phyloP scores from a whole-genome alignment of 306 rosid genomes.

The Vigna mungo region DNA sequence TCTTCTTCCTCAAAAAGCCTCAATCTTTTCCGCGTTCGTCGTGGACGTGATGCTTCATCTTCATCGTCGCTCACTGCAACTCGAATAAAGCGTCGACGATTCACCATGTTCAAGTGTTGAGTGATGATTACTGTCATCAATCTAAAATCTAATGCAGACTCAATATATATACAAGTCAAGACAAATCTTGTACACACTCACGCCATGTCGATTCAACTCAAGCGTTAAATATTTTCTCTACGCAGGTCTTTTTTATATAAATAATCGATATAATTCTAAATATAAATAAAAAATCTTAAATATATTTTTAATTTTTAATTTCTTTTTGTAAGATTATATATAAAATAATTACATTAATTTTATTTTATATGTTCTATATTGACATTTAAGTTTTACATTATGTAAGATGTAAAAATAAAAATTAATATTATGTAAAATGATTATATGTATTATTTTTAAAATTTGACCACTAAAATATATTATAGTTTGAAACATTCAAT shows the following conservation, averaged over 20 bases:
- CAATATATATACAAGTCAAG: neutral
- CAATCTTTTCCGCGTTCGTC: slow-evolving; percentile 55
- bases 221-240: neutral
- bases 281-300: too few relatives aligned
- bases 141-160: neutral
- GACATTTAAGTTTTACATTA: too few relatives aligned
- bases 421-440: too few relatives aligned
- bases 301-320: too few relatives aligned
- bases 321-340: too few relatives aligned
- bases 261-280: too few relatives aligned
- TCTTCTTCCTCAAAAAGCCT: slow-evolving; percentile 64
- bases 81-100: slow-evolving; percentile 74
- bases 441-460: too few relatives aligned
- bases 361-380: too few relatives aligned
- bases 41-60: slow-evolving; percentile 52
- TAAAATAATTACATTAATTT: too few relatives aligned
- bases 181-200: neutral
- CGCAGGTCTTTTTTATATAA: neutral
- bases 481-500: too few relatives aligned
- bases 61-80: slow-evolving; percentile 80
- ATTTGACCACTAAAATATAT: too few relatives aligned
- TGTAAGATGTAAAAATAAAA: too few relatives aligned
- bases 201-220: neutral
- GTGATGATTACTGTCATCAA: neutral
- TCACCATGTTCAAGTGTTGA: slow-evolving; percentile 58